These are phyloP conservation scores for Hypoxylon sp. DNA, from an alignment of 2,329 filamentous ascomycete genomes.

Conservation along the genomic window DNA sequence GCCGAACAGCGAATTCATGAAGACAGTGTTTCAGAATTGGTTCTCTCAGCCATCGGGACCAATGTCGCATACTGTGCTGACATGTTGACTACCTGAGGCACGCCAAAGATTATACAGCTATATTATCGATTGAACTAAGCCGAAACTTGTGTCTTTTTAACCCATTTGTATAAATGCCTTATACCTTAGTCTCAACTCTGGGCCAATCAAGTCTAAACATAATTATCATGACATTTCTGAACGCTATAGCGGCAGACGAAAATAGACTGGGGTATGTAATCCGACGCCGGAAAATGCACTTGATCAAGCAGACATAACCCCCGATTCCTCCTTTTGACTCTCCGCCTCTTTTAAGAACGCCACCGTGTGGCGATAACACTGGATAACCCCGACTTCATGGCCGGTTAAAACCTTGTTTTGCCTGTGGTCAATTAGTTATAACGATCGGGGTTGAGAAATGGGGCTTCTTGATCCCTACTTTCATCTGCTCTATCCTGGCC, in stretches of 20 bases:
- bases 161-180: slow-evolving; percentile 7
- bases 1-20: background rate
- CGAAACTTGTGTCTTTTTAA: slow-evolving; percentile 3
- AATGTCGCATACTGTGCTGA: background rate
- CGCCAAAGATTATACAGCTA: background rate
- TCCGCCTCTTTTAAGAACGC: slow-evolving; percentile 40
- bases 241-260: slow-evolving; percentile 20
- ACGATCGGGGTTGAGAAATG: background rate
- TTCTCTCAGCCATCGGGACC: background rate
- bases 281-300: slow-evolving; percentile 53
- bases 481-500: slow-evolving; percentile 99
- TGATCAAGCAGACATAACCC: slow-evolving; percentile 40
- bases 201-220: slow-evolving; percentile 32
- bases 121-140: slow-evolving; percentile 2
- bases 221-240: slow-evolving; percentile 34
- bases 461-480: slow-evolving; percentile 64
- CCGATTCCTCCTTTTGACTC: slow-evolving; percentile 22
- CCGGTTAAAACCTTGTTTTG: slow-evolving; percentile 66
- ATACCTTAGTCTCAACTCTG: slow-evolving; percentile 11
- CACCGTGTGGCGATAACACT: slow-evolving; percentile 32
- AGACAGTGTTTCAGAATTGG: background rate
- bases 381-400: slow-evolving; percentile 50
- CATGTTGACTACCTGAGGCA: background rate
- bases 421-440: slow-evolving; percentile 55
- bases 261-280: slow-evolving; percentile 48